Evolutionary conservation across 176 grass and related monocot genomes (phyloP).

Genomic region (Carex myosuroides): DNA sequence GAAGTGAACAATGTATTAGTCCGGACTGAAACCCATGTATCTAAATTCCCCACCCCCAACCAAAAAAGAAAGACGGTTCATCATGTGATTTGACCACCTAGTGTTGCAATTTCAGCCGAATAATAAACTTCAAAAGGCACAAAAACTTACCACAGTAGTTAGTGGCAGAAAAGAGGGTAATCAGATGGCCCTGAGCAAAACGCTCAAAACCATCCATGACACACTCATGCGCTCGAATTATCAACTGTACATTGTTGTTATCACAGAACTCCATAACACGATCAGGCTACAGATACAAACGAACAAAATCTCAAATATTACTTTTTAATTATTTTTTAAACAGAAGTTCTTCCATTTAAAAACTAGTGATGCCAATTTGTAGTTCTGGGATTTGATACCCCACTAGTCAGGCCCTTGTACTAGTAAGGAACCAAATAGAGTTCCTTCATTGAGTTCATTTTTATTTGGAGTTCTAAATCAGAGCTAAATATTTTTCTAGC

Average conservation of each 20-base stretch:
- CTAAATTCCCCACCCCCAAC: neutral
- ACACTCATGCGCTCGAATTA: constrained; percentile 94
- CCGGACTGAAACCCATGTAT: neutral
- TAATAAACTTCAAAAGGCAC: neutral
- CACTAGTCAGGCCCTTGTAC: neutral
- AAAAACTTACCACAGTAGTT: constrained; percentile 83
- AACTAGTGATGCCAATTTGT: neutral
- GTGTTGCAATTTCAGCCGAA: neutral
- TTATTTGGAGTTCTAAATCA: neutral
- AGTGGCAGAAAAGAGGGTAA: constrained; percentile 97
- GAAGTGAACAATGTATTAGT: neutral
- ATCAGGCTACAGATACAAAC: constrained; percentile 62
- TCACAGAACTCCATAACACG: constrained; percentile 99
- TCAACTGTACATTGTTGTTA: constrained; percentile 97
- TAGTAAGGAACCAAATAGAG: neutral
- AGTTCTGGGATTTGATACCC: neutral
- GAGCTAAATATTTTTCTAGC: neutral
- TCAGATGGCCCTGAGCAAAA: constrained; percentile 96
- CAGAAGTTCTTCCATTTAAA: neutral
- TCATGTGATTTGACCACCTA: neutral
- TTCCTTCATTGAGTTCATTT: neutral
- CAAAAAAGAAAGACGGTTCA: neutral
- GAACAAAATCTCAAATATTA: constrained; percentile 8
- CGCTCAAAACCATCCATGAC: constrained; percentile 99
- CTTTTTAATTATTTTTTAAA: neutral